A percentile compares a stretch with the other conserved stretches of the same genome.
Conservation (phyloP, 225 moss, liverwort and hornwort genomes). For the Bryum argenteum region DNA sequence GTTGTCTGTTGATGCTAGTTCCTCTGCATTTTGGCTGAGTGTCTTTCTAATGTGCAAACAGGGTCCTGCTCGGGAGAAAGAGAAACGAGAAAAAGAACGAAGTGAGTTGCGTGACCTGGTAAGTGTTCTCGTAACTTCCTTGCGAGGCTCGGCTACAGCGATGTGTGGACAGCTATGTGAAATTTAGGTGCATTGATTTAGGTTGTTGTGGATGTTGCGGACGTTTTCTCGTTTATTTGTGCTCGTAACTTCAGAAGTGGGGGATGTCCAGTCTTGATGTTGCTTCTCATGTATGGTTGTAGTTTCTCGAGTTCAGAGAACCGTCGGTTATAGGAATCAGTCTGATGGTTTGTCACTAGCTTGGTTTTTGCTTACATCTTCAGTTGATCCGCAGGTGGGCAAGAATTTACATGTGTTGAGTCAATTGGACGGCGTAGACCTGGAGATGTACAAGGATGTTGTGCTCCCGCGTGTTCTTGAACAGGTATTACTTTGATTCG, state of each 20-base stretch:
- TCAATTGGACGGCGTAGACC: conserved; percentile 94
- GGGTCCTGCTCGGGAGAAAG: conserved; percentile 97
- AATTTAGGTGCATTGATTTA: conserved; percentile 4
- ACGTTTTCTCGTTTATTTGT: neutral
- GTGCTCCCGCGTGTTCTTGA: conserved; percentile 96
- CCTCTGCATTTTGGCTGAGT: conserved; percentile 22
- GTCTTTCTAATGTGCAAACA: conserved; percentile 35
- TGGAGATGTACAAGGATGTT: conserved; percentile 99
- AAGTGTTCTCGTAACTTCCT: conserved; percentile 18
- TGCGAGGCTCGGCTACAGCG: neutral
- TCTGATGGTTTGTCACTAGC: neutral
- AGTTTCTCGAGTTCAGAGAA: conserved; percentile 6
- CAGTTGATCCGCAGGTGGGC: conserved; percentile 68
- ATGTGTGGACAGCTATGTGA: neutral
- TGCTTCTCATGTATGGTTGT: conserved; percentile 23
- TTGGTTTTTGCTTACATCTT: conserved; percentile 17
- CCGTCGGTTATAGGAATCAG: neutral
- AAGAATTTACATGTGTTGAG: conserved; percentile 97
- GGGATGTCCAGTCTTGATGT: neutral
- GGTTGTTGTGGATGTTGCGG: conserved; percentile 20
- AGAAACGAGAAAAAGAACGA: conserved; percentile 97
- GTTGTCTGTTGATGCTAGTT: conserved; percentile 9
- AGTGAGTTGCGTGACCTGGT: conserved; percentile 99
- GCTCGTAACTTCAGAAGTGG: conserved; percentile 1
- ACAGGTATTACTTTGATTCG: conserved; percentile 55